These are phyloP conservation scores for Penicillium nucicola DNA, from an alignment of 495 filamentous ascomycete species.

Conservation along the genomic window DNA sequence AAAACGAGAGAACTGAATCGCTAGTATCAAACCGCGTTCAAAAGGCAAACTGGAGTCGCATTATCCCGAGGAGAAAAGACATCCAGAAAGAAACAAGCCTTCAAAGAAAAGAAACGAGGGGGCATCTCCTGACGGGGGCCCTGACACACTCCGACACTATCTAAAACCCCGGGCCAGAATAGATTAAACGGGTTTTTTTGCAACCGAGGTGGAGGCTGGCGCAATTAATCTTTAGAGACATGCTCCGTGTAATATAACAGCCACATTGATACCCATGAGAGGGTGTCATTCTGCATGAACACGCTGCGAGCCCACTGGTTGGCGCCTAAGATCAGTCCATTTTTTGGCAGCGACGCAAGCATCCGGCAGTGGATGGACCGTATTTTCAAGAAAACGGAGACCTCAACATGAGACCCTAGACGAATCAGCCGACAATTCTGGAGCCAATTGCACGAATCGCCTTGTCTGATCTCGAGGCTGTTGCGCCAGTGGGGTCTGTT, in stretches of 20 bases:
- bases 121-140: background rate
- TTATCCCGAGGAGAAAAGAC: constrained; percentile 1
- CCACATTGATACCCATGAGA: no score
- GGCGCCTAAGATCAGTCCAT: no score
- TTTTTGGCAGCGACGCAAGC: no score
- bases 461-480: constrained; percentile 6
- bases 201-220: background rate
- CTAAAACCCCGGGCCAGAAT: constrained; percentile 7
- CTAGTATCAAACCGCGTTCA: constrained; percentile 30
- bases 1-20: constrained; percentile 18
- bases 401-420: constrained; percentile 4
- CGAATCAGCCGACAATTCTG: constrained; percentile 7
- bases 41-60: background rate
- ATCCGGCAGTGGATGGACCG: no score
- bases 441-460: constrained; percentile 12
- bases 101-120: constrained; percentile 15
- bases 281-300: no score
- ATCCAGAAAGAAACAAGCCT: constrained; percentile 19
- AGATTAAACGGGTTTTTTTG: constrained; percentile 5
- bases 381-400: background rate
- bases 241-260: no score
- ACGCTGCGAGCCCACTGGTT: no score
- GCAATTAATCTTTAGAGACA: no score
- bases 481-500: constrained; percentile 3
- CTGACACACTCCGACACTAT: background rate